phyloP scores from a whole-genome alignment of 208 protist genomes.

The Porcisia deanei region DNA sequence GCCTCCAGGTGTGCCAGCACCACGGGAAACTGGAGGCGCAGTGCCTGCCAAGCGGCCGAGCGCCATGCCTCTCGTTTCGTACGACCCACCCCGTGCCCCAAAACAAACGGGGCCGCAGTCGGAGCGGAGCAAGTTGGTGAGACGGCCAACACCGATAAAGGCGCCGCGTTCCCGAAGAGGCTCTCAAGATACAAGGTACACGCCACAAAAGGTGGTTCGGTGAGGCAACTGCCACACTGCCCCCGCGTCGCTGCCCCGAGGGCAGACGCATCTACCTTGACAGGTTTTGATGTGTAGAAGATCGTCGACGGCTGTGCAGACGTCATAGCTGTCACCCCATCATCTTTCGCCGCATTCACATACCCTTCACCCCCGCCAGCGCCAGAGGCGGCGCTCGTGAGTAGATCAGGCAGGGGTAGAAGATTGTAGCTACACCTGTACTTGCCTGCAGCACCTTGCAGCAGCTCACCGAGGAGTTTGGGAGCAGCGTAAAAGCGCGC shows the following conservation, averaged over 20 bases:
- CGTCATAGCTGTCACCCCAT: not conserved
- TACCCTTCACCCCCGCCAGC: not conserved
- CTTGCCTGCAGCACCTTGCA: constrained; percentile 53
- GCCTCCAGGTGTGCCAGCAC: constrained; percentile 44
- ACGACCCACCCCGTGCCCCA: constrained; percentile 54
- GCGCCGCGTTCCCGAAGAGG: not conserved
- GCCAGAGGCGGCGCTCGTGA: not conserved
- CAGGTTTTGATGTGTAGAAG: constrained; percentile 23
- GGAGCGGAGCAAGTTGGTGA: not conserved
- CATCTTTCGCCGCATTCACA: not conserved
- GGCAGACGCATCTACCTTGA: not conserved
- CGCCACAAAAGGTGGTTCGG: constrained; percentile 6
- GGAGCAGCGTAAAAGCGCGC: constrained; percentile 56
- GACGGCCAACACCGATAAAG: not conserved
- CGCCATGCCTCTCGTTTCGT: constrained; percentile 57
- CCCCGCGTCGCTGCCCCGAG: not conserved
- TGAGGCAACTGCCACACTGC: not conserved
- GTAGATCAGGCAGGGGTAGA: not conserved
- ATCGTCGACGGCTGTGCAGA: constrained; percentile 16
- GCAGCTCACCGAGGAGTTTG: constrained; percentile 58
- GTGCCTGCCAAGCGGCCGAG: constrained; percentile 51
- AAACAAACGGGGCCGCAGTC: constrained; percentile 20
- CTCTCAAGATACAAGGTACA: constrained; percentile 25
- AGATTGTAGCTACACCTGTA: constrained; percentile 55
- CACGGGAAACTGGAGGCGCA: constrained; percentile 54